A percentile compares a stretch with the other conserved stretches of the same genome.
phyloP scores from a whole-genome alignment of 495 filamentous ascomycete genomes.

The Aspergillus olivimuriae region DNA sequence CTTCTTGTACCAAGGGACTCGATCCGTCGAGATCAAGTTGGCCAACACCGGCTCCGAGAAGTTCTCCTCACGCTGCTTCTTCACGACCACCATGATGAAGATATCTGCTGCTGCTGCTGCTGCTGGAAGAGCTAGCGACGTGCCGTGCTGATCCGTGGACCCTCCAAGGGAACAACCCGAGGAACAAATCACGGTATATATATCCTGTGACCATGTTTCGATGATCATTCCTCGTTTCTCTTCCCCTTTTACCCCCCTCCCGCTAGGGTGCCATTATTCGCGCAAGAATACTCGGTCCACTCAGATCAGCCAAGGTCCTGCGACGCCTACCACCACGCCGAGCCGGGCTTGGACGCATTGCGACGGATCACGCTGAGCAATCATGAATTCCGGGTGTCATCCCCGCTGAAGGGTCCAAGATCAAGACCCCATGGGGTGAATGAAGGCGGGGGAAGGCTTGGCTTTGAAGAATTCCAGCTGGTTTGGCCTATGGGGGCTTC shows the following conservation, averaged over 20 bases:
- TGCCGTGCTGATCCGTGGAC: neutral
- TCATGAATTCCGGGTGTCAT: neutral
- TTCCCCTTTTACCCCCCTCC: too few relatives aligned
- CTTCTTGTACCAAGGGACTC: constrained; percentile 55
- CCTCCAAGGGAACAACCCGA: neutral
- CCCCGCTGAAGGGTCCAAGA: neutral
- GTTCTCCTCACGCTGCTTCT: constrained; percentile 26
- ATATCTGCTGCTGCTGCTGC: too few relatives aligned
- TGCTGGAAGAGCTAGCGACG: neutral
- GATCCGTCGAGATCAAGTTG: constrained; percentile 17
- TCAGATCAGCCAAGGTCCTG: neutral
- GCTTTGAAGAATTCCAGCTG: too few relatives aligned
- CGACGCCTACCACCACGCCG: neutral
- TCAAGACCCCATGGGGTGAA: neutral
- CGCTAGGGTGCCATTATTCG: too few relatives aligned
- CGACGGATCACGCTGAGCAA: neutral
- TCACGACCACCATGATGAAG: constrained; percentile 21
- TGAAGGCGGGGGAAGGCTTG: too few relatives aligned
- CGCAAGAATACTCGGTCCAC: too few relatives aligned
- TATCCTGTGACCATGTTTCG: too few relatives aligned
- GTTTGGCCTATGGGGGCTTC: too few relatives aligned
- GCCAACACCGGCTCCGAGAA: constrained; percentile 24
- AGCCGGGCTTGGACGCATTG: too few relatives aligned
- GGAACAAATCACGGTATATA: neutral
- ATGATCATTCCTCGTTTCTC: too few relatives aligned